Evolutionary conservation across 163 green algal species (phyloP), one percentile per base, ranked within the genome.

Genomic region (Coccomyxa subellipsoidea): DNA sequence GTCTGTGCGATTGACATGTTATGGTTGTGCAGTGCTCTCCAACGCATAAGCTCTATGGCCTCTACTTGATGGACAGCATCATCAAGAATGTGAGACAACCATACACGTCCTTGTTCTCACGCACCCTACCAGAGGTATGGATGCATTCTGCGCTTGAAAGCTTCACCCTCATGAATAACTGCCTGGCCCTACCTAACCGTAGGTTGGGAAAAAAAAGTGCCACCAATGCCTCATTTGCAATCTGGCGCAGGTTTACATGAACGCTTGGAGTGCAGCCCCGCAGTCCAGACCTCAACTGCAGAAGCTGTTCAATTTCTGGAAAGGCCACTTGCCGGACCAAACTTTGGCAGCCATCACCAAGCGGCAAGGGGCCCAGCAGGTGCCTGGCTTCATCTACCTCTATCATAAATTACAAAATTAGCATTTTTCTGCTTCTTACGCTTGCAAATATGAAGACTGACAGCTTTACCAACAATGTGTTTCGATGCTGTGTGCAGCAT

Each of bases 1-100:
- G n/a, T n/a, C n/a, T n/a, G n/a, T n/a, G n/a, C n/a, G n/a, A 31
- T 25, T 77, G 12, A 53, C 36, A 15, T 72, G 38, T 47, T 36
- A n/a, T 71, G 7, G 9, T 4, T 6, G n/a, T 37, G 84, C 89
- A 95, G 90, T 87, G 85, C 4, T 81, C 89, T 9, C 40, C 84
- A 0, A n/a, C 81, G 21, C 37, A 81, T 1, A 93, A 93, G 87
- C 86, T 95, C 69, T 89, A 88, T 5, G 85, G 84, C 0, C 83
- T 96, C 1, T 96, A 94, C 83, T 81, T 96, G n/a, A 31, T 94
- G 8, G 92, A 96, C 77, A 92, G 85, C 80, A 94, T 96, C 38
- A 80, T 88, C 34, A 95, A 95, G 83, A 90, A 92, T 37, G 86
- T 94, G 21, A 80, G 87, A 0, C 84, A 91, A 79, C 92, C 92